These are phyloP conservation scores for Thuja plicata DNA, from an alignment of 83 land plant genomes.

Conservation along the genomic window DNA sequence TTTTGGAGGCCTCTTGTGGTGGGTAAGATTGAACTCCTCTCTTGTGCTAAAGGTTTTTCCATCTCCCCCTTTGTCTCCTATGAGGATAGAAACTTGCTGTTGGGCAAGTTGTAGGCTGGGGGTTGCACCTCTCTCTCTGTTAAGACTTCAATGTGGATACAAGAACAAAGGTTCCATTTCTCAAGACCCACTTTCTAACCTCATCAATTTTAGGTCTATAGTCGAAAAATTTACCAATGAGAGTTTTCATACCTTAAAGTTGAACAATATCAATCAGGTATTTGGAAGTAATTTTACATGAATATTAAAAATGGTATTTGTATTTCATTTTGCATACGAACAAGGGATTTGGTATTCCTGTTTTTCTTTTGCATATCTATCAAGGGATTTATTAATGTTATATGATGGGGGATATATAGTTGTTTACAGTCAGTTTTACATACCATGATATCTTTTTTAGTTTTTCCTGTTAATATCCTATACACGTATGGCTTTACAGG, in stretches of 20 bases:
- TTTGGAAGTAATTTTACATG: not conserved
- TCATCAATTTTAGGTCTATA: no score
- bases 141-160: no score
- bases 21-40: no score
- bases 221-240: no score
- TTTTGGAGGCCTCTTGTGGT: no score
- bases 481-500: constrained; percentile 30
- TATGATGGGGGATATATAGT: not conserved
- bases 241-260: not conserved
- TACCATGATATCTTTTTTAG: not conserved
- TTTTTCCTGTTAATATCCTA: not conserved
- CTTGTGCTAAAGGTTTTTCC: no score
- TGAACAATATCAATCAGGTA: not conserved
- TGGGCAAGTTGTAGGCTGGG: no score
- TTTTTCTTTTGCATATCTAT: not conserved
- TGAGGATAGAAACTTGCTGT: no score
- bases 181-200: no score
- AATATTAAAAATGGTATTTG: not conserved
- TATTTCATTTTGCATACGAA: not conserved
- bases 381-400: not conserved
- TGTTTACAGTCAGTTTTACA: not conserved
- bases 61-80: no score
- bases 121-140: no score
- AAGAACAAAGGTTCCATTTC: no score
- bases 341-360: not conserved